A percentile compares a stretch with the other conserved stretches of the same genome.
phyloP scores from a whole-genome alignment of 805 yeast genomes.

The Candida railenensis region DNA sequence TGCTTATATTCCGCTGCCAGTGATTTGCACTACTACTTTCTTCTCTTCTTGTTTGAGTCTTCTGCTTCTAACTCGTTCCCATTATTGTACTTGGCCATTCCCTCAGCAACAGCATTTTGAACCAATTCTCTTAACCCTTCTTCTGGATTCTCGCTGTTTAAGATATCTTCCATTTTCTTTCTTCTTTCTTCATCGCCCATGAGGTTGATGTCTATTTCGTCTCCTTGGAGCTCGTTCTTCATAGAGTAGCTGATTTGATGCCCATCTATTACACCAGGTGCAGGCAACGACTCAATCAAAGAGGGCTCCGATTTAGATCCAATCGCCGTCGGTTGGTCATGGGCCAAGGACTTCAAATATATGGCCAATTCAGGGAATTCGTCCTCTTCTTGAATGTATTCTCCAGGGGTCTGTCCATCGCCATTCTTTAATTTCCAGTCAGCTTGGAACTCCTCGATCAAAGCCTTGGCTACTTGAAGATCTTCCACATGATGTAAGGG shows the following conservation, averaged over 20 bases:
- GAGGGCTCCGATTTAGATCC: constrained; percentile 13
- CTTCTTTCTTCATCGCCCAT: constrained; percentile 52
- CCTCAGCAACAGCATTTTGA: constrained; percentile 61
- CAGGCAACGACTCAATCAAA: constrained; percentile 28
- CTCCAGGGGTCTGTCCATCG: constrained; percentile 74
- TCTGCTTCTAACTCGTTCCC: constrained; percentile 19
- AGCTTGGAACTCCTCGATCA: constrained; percentile 70
- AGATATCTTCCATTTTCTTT: constrained; percentile 62
- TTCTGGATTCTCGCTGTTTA: constrained; percentile 80
- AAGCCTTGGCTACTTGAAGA: constrained; percentile 55
- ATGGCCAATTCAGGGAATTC: constrained; percentile 77
- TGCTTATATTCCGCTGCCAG: no score
- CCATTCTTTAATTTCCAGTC: constrained; percentile 61
- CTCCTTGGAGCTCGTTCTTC: constrained; percentile 42
- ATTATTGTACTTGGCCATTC: constrained; percentile 34
- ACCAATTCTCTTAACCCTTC: constrained; percentile 70
- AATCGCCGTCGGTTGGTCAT: constrained; percentile 21
- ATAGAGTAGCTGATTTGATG: constrained; percentile 59
- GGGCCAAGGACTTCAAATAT: constrained; percentile 51
- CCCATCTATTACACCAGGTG: constrained; percentile 39
- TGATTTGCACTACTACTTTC: constrained; percentile 16
- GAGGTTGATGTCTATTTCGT: constrained; percentile 28
- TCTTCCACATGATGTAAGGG: constrained; percentile 92
- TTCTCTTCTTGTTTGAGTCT: constrained; percentile 30
- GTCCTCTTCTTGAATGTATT: constrained; percentile 77